Evolutionary conservation across 176 grass and related monocot genomes (phyloP).

Genomic region (Bolboschoenus planiculmis): DNA sequence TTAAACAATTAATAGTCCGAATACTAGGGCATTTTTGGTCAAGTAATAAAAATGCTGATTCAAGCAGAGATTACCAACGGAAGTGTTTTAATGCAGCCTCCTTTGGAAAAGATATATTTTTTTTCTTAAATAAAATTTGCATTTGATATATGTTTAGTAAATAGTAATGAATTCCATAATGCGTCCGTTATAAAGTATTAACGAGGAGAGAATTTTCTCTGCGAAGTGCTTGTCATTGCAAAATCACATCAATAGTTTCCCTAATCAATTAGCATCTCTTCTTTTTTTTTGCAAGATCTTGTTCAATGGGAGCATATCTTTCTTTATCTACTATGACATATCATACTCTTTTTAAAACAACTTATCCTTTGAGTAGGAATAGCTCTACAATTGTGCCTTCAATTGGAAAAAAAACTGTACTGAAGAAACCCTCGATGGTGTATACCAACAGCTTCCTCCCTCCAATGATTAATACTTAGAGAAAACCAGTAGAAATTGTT

Average conservation of each 20-base stretch:
- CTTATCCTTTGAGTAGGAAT: not conserved
- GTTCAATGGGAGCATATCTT: not conserved
- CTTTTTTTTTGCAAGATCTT: not conserved
- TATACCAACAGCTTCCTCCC: not conserved
- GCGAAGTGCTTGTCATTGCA: not conserved
- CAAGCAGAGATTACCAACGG: not conserved
- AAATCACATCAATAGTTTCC: not conserved
- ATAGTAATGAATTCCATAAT: not conserved
- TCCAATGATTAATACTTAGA: not conserved
- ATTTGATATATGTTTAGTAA: not conserved
- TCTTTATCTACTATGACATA: too few species aligned
- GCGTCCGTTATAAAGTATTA: not conserved
- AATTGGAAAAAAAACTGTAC: too few species aligned
- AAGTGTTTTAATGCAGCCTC: not conserved
- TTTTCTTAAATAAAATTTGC: not conserved
- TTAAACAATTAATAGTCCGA: not conserved
- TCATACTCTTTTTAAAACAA: too few species aligned
- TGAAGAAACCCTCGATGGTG: not conserved
- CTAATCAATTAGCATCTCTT: not conserved
- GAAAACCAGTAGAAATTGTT: not conserved
- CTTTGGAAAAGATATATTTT: not conserved
- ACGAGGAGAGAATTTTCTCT: not conserved
- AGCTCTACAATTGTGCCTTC: not conserved
- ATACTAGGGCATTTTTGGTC: not conserved
- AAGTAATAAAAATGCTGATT: not conserved